phyloP scores from a whole-genome alignment of 306 rosid genomes.

The Gastrolobium bilobum region DNA sequence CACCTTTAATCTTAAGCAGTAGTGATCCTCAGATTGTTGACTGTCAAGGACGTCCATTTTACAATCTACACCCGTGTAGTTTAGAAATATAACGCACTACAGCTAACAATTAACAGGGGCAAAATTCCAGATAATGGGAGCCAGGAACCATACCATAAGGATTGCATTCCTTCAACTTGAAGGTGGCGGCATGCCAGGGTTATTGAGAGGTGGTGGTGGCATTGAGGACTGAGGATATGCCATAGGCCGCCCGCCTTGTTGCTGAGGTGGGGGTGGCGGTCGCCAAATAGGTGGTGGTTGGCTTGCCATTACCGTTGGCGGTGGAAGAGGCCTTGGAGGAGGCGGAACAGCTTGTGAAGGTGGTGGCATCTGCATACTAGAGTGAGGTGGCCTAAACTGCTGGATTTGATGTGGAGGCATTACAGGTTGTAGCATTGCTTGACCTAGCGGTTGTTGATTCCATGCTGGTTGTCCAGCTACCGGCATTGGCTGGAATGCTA shows the following conservation, averaged over 20 bases:
- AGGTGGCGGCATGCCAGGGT: constrained; percentile 60
- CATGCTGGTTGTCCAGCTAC: constrained; percentile 64
- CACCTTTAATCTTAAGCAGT: background rate
- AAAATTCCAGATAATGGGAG: constrained; percentile 36
- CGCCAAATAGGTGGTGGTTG: constrained; percentile 84
- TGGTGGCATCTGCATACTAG: constrained; percentile 84
- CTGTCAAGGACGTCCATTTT: constrained; percentile 30
- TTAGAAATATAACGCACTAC: constrained; percentile 44
- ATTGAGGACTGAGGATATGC: constrained; percentile 67
- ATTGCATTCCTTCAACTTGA: constrained; percentile 51
- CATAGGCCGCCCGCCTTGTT: constrained; percentile 66
- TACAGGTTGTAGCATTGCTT: constrained; percentile 51
- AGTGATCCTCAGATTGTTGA: background rate
- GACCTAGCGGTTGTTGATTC: constrained; percentile 77
- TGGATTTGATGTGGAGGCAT: constrained; percentile 81
- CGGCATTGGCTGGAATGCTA: constrained; percentile 66
- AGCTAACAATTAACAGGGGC: constrained; percentile 30
- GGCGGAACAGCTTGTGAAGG: constrained; percentile 63
- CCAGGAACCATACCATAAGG: constrained; percentile 13
- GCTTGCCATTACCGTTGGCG: constrained; percentile 85
- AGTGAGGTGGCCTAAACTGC: constrained; percentile 89
- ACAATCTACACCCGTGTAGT: constrained; percentile 38
- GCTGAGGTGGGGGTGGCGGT: constrained; percentile 74
- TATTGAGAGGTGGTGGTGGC: constrained; percentile 73
- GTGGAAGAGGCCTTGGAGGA: constrained; percentile 88